Evolutionary conservation across 768 basidiomycete genomes (phyloP).

Genomic region (Lyophyllum decastes): DNA sequence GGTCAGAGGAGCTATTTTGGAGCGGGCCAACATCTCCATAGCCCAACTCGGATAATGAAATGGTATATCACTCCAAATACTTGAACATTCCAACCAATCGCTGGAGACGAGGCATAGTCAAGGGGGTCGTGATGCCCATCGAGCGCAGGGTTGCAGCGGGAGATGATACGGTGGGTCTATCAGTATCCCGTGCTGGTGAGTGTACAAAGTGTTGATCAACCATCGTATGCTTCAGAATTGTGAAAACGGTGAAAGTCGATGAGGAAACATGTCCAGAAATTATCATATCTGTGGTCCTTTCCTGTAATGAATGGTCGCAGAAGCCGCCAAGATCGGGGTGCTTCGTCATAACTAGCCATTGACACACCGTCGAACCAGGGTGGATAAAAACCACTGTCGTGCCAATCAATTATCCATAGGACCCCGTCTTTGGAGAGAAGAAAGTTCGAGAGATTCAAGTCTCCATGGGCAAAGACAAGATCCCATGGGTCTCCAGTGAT

Average conservation of each 20-base stretch:
- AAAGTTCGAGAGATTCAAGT: conserved; percentile 27
- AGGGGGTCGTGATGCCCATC: too few species aligned
- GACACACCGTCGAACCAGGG: conserved; percentile 22
- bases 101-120: too few species aligned
- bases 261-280: not conserved
- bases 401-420: conserved; percentile 35
- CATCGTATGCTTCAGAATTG: not conserved
- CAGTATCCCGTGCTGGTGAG: too few species aligned
- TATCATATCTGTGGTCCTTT: not conserved
- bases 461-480: conserved; percentile 28
- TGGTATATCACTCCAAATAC: too few species aligned
- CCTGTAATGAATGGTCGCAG: not conserved
- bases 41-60: too few species aligned
- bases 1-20: too few species aligned
- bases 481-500: conserved; percentile 2
- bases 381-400: conserved; percentile 26
- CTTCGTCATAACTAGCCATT: conserved; percentile 5
- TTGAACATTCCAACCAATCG: too few species aligned
- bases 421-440: conserved; percentile 24
- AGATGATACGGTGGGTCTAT: not conserved
- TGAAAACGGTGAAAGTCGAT: not conserved
- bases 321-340: not conserved
- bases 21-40: too few species aligned
- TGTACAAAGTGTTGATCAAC: too few species aligned
- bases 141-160: too few species aligned